Evolutionary conservation across 1,139 yeast species (phyloP), one percentile per base, ranked within the genome.

Genomic region (Hanseniaspora gamundiae): DNA sequence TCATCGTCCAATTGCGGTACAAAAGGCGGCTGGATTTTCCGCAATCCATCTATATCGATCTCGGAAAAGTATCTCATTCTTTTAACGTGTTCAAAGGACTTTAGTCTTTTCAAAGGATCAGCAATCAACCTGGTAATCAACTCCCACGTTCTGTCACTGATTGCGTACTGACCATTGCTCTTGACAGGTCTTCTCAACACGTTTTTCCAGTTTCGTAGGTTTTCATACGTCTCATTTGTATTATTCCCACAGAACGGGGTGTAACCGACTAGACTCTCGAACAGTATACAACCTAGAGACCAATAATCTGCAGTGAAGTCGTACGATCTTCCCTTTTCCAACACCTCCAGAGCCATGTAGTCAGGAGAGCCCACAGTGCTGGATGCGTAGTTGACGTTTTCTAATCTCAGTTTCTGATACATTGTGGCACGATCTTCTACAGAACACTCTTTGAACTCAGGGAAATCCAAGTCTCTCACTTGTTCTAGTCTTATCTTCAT

Each of bases 291-390:
- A 2, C 98, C 99, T 45, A 93, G 71, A 0, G 97, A 88, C 99
- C 99, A 93, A 63, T 93, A 93, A 67, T 93, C 99, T 49, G 93
- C 94, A 17, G 98, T 88, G 60, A 81, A 88, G 60, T 93, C 95
- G 61, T 93, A 93, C 49, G 81, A 80, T 56, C 82, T 82, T 9
- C 98, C 98, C 38, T 52, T 56, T 62, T 86, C 94, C 49, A 93
- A 75, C 6, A 93, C 97, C 62, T 93, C 99, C 45, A 93, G 71
- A 1, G 99, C 98, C 99, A 93, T 93, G 61, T 93, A 93, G 61
- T 93, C 99, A 1, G 99, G 99, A 6, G 95, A 84, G 0, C 99
- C 99, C 11, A 93, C 99, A 52, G 91, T 87, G 1, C 96, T 86
- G 56, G 86, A 84, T 17, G 99, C 98, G 55, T 82, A 79, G 54